These are phyloP conservation scores for Alternaria sp. DNA, from an alignment of 2,329 filamentous ascomycete species.

Conservation along the genomic window DNA sequence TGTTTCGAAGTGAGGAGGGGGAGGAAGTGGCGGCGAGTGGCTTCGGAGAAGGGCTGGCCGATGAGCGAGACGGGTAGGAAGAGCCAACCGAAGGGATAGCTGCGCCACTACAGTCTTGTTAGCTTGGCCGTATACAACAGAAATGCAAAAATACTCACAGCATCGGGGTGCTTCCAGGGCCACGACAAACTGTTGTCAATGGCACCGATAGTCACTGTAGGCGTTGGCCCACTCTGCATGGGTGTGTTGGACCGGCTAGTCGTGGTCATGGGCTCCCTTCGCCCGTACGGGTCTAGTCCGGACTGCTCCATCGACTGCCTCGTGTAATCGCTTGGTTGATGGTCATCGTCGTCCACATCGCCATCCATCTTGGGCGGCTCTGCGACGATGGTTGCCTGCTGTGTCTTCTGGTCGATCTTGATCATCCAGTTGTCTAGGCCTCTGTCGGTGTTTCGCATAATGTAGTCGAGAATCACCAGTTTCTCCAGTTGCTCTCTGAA, in stretches of 20 bases:
- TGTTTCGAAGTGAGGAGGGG: slow-evolving; percentile 91
- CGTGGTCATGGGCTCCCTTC: slow-evolving; percentile 85
- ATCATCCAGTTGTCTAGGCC: slow-evolving; percentile 99
- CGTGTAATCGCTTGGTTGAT: slow-evolving; percentile 60
- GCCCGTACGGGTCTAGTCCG: slow-evolving; percentile 69
- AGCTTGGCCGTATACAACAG: slow-evolving; percentile 12
- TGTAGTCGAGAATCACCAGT: slow-evolving; percentile 95
- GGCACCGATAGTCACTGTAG: slow-evolving; percentile 81
- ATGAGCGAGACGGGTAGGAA: slow-evolving; percentile 97
- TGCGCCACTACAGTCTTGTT: slow-evolving; percentile 65
- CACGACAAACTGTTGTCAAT: slow-evolving; percentile 98
- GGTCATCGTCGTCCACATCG: slow-evolving; percentile 45
- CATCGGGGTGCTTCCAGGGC: slow-evolving; percentile 99
- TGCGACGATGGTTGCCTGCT: slow-evolving; percentile 84
- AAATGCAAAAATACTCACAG: slow-evolving; percentile 58
- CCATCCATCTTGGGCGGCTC: slow-evolving; percentile 77
- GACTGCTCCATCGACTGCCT: slow-evolving; percentile 66
- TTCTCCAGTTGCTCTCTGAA: slow-evolving; percentile 97
- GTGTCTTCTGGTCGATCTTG: slow-evolving; percentile 85
- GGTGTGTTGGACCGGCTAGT: slow-evolving; percentile 66
- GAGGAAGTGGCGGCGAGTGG: slow-evolving; percentile 93
- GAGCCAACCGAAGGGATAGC: slow-evolving; percentile 98
- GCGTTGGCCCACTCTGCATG: slow-evolving; percentile 58
- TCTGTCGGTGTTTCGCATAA: slow-evolving; percentile 98
- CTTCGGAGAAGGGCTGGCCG: slow-evolving; percentile 93